phyloP scores from a whole-genome alignment of 768 basidiomycete genomes.

The Boletus rubescentipes region DNA sequence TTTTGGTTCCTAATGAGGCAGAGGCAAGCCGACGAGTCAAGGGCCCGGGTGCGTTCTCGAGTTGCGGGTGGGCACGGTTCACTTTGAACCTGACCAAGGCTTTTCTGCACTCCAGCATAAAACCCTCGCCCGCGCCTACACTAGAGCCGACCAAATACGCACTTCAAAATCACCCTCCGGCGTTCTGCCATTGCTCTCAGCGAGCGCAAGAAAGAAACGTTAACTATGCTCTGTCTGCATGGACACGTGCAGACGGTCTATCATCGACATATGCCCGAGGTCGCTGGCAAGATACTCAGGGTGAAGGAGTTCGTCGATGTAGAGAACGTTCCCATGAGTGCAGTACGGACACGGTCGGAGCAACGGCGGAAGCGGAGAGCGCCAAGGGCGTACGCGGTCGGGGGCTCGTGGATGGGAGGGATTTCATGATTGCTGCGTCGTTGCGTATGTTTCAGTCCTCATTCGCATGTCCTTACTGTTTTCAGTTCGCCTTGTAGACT shows the following conservation, averaged over 20 bases:
- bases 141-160: conserved; percentile 47
- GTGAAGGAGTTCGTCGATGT: conserved; percentile 92
- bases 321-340: conserved; percentile 69
- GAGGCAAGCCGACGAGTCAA: too few species aligned
- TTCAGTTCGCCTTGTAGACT: background rate
- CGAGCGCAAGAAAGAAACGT: conserved; percentile 64
- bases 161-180: conserved; percentile 86
- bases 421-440: conserved; percentile 13
- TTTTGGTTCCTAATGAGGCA: too few species aligned
- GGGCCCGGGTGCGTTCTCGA: too few species aligned
- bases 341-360: conserved; percentile 69
- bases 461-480: background rate
- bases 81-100: conserved; percentile 78
- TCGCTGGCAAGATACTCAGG: conserved; percentile 81
- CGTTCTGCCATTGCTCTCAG: conserved; percentile 87
- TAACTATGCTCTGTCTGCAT: conserved; percentile 79
- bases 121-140: conserved; percentile 8
- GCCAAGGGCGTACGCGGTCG: conserved; percentile 64
- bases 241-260: conserved; percentile 84
- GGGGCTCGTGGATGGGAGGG: conserved; percentile 33
- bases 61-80: too few species aligned
- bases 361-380: conserved; percentile 67
- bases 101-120: conserved; percentile 1
- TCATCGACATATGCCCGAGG: conserved; percentile 66
- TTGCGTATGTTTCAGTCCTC: conserved; percentile 10